Base-by-base conservation (phyloP, 2,329 filamentous ascomycete species). In the Trichoderma sp. region DNA sequence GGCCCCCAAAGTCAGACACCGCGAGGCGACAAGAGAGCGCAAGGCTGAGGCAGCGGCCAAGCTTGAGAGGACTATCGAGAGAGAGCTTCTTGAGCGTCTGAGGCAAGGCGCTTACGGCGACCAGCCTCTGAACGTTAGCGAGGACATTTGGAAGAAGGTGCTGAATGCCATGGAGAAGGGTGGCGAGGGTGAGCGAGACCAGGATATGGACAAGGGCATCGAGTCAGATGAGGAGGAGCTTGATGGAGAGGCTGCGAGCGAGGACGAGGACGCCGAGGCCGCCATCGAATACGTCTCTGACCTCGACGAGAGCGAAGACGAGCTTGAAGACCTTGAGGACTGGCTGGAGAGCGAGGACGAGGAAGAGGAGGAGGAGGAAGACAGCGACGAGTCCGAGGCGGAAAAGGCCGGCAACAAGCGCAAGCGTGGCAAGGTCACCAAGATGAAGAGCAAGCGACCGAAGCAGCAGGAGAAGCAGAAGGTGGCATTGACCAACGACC, bases 141-240 rank as follows among this genome's bases (percentile, higher is more conserved):
- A 97, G 78, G 86, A 87, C 15, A 93, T 99, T 70, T 99, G 95
- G 95, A 96, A 96, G 86, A 97, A 94, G 86, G 95, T 99, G 8
- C 88, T 99, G 73, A 89, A 90, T 70, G 93, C 93, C 4, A 85
- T 99, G 80, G 95, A 99, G 85, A 87, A 91, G 73, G 90, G 91
- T 73, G 94, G 94, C 68, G 89, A 96, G 75, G 94, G 91, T 53
- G 84, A 87, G 71, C 85, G 92, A 65, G 94, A 97, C 78, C 88
- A 93, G 81, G 94, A 98, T 78, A 80, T 95, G 78, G 94, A 97
- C 77, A 89, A 94, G 73, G 94, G 94, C 10, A 89, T 96, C 71
- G 89, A 92, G 72, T 89, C 92, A 39, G 92, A 93, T 29, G 61
- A 61, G 4, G 88, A 92, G 57, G 87, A 89, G 39, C 82, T 84